Evolutionary conservation across 148 eudicot genomes (phyloP).

Genomic region (Arbutus unedo): DNA sequence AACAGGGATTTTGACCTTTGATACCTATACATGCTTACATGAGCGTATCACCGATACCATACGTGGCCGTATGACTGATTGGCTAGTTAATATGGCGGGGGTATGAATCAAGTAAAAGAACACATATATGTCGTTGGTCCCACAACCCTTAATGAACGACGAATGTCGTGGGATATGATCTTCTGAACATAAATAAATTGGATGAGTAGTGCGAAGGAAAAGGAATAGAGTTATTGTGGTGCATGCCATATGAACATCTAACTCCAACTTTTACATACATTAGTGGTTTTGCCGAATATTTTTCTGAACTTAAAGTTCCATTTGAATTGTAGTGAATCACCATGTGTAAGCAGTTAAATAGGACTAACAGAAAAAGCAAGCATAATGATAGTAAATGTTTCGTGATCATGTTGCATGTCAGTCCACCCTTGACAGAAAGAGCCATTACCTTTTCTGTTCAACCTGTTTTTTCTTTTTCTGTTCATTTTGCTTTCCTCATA

Average conservation of each 20-base stretch:
- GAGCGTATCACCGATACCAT: not conserved
- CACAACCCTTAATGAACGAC: not conserved
- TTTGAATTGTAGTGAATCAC: not conserved
- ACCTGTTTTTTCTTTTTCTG: not conserved
- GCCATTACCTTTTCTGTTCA: not conserved
- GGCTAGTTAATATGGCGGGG: not conserved
- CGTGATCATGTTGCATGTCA: not conserved
- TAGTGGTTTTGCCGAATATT: not conserved
- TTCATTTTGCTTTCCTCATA: not conserved
- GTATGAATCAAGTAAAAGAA: not conserved
- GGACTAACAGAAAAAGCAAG: not conserved
- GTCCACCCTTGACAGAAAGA: not conserved
- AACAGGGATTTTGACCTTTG: not conserved
- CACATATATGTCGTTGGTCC: not conserved
- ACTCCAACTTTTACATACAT: not conserved
- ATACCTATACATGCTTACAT: not conserved
- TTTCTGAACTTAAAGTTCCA: not conserved
- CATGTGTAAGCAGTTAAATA: not conserved
- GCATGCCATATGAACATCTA: not conserved
- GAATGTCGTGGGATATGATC: not conserved
- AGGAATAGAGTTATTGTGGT: not conserved
- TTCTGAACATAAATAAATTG: not conserved
- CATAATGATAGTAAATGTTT: not conserved
- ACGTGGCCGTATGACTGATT: not conserved
- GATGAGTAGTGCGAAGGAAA: not conserved